Evolutionary conservation across 2,329 filamentous ascomycete genomes (phyloP).

Genomic region (Aspergillus floridensis): DNA sequence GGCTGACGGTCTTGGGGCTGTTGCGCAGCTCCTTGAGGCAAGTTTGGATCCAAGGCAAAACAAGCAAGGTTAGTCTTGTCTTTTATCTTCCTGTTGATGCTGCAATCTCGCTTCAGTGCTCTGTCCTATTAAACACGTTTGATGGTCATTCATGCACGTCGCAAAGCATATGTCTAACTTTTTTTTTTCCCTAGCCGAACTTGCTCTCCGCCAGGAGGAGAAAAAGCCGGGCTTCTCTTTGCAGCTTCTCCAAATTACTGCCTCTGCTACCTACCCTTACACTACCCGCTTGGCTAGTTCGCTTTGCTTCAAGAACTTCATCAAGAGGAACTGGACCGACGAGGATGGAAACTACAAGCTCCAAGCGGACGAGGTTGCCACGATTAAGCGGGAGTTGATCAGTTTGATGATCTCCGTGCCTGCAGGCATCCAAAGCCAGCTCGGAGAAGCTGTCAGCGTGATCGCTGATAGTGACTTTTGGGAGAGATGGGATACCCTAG

Average conservation of each 20-base stretch:
- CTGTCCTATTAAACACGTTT: not conserved
- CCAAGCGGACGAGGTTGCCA: conserved; percentile 73
- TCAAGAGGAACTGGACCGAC: conserved; percentile 91
- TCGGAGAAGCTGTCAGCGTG: conserved; percentile 93
- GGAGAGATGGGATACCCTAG: conserved; percentile 92
- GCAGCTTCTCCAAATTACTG: conserved; percentile 84
- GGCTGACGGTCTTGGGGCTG: conserved; percentile 59
- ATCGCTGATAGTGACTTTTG: conserved; percentile 99
- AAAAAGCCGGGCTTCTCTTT: conserved; percentile 84
- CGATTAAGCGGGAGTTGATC: conserved; percentile 93
- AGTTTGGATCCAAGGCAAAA: conserved; percentile 85
- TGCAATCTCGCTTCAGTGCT: not conserved
- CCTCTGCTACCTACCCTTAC: conserved; percentile 65
- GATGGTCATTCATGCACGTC: not conserved
- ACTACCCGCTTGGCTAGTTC: conserved; percentile 85
- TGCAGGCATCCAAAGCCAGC: conserved; percentile 80
- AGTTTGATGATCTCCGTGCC: conserved; percentile 95
- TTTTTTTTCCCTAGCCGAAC: conserved; percentile 63
- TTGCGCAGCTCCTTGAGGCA: conserved; percentile 83
- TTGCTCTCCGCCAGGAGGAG: conserved; percentile 73
- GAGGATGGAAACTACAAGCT: conserved; percentile 94
- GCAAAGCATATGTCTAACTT: not conserved
- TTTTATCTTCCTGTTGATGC: conserved; percentile 2
- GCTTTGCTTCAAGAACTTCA: conserved; percentile 98
- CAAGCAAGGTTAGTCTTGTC: conserved; percentile 69